These are phyloP conservation scores for Vicia faba DNA, from an alignment of 306 rosid genomes.

Conservation along the genomic window DNA sequence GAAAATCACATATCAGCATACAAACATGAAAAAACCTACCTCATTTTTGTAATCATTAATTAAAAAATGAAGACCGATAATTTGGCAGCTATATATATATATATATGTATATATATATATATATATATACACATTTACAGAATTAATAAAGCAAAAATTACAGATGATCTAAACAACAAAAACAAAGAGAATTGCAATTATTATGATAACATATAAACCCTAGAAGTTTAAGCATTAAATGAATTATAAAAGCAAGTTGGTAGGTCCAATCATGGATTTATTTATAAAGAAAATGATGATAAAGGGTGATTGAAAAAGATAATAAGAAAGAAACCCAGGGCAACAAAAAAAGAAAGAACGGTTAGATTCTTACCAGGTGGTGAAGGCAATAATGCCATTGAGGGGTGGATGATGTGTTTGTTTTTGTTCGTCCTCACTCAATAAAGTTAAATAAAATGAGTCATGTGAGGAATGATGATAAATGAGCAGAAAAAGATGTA, in stretches of 20 bases:
- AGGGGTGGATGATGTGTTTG: neutral
- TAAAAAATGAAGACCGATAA: too few relatives aligned
- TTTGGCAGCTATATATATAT: too few relatives aligned
- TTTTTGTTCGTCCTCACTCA: neutral
- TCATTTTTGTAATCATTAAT: too few relatives aligned
- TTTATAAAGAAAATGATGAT: neutral
- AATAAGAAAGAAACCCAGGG: neutral
- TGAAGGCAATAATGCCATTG: slow-evolving; percentile 32
- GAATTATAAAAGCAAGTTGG: slow-evolving; percentile 1
- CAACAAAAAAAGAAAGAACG: neutral
- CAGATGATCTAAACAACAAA: too few relatives aligned
- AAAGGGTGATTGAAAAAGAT: neutral
- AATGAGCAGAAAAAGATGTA: neutral
- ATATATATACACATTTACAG: too few relatives aligned
- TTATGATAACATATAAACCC: neutral
- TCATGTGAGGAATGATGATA: neutral
- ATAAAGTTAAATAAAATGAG: neutral
- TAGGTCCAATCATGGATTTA: neutral
- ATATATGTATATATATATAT: too few relatives aligned
- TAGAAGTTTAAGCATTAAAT: neutral
- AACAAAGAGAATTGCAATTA: neutral
- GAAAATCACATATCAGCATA: neutral
- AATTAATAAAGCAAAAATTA: too few relatives aligned
- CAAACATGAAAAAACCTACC: too few relatives aligned
- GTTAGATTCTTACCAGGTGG: neutral